Conservation (phyloP, 2,329 filamentous ascomycete species). For the Apiospora pterosperma region DNA sequence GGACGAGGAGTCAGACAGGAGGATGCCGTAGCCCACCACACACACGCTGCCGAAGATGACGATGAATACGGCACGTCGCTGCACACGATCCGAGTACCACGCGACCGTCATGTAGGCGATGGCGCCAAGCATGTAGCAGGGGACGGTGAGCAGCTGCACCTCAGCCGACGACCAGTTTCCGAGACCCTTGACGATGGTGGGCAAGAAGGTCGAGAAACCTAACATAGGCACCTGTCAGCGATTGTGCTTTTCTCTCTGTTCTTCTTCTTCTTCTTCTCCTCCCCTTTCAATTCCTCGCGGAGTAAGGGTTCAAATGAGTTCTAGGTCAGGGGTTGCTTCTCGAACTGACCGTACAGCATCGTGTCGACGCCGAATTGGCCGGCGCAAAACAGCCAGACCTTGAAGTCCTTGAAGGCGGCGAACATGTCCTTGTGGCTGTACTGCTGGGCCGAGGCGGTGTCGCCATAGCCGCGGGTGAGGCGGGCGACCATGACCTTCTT, state of each 20-base stretch:
- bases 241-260: too few relatives aligned
- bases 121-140: constrained; percentile 72
- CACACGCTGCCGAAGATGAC: constrained; percentile 60
- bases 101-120: constrained; percentile 65
- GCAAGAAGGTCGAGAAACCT: constrained; percentile 74
- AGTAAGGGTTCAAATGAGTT: not conserved
- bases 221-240: constrained; percentile 4
- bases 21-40: constrained; percentile 65
- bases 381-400: constrained; percentile 66
- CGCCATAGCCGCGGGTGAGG: constrained; percentile 40
- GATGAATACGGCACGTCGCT: constrained; percentile 62
- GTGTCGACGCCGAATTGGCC: constrained; percentile 72
- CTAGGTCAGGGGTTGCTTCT: too few relatives aligned
- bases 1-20: constrained; percentile 57
- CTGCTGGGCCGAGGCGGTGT: constrained; percentile 41
- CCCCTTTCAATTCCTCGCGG: not conserved
- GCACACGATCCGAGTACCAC: constrained; percentile 63
- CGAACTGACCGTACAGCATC: constrained; percentile 62
- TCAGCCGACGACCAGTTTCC: constrained; percentile 60
- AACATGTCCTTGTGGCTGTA: constrained; percentile 59
- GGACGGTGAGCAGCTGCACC: constrained; percentile 74
- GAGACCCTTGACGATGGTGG: constrained; percentile 72
- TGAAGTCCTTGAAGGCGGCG: constrained; percentile 70
- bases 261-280: too few relatives aligned
- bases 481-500: constrained; percentile 45